A percentile compares a stretch with the other conserved stretches of the same genome.
These are phyloP conservation scores for Podila verticillata DNA, from an alignment of 192 early-diverging fungal species.

Conservation along the genomic window DNA sequence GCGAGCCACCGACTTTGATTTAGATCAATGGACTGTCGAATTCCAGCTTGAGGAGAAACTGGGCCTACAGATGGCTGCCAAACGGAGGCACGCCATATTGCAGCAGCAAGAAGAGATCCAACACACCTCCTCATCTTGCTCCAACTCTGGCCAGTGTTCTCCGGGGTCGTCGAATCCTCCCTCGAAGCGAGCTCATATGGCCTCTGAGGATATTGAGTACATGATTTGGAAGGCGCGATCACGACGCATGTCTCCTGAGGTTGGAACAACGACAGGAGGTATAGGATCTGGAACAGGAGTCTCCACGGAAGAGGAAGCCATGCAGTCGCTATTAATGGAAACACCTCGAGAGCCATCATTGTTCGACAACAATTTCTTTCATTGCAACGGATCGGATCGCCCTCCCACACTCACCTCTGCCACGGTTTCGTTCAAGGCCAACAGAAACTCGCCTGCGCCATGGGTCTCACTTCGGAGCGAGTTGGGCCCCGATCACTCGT, in stretches of 20 bases:
- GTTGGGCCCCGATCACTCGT: no score
- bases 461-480: conserved; percentile 9
- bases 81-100: conserved; percentile 2
- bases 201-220: conserved; percentile 17
- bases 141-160: no score
- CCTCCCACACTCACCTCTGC: conserved; percentile 13
- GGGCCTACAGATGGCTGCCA: conserved; percentile 21
- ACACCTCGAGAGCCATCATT: not conserved
- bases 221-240: conserved; percentile 27
- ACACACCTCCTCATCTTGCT: not conserved
- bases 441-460: conserved; percentile 19
- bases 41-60: conserved; percentile 35
- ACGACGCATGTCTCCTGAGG: not conserved
- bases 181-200: no score
- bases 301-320: not conserved
- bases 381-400: conserved; percentile 5
- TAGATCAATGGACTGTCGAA: conserved; percentile 7
- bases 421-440: conserved; percentile 30
- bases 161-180: no score
- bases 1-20: conserved; percentile 24
- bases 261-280: not conserved
- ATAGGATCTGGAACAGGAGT: not conserved
- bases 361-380: conserved; percentile 33
- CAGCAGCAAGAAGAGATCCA: conserved; percentile 6
- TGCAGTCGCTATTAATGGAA: not conserved